These are phyloP conservation scores for Rostrohypoxylon terebratum DNA, from an alignment of 495 filamentous ascomycete genomes.

Conservation along the genomic window DNA sequence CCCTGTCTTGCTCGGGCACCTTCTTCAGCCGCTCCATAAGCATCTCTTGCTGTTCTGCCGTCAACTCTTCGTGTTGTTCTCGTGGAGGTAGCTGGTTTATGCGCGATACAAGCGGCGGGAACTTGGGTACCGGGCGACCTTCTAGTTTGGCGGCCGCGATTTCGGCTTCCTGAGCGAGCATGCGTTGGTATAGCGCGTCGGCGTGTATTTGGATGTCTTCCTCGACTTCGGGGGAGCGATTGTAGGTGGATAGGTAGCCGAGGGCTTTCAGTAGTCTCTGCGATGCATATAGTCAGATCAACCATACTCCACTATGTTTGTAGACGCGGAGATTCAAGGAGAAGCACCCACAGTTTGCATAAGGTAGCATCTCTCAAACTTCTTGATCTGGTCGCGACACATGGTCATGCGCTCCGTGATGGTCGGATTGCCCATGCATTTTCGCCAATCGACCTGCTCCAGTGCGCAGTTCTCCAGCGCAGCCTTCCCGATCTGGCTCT, in stretches of 20 bases:
- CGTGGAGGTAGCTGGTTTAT: conserved; percentile 23
- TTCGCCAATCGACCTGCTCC: conserved; percentile 78
- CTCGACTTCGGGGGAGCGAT: conserved; percentile 74
- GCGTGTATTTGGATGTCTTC: conserved; percentile 97
- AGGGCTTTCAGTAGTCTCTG: conserved; percentile 89
- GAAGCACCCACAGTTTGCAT: conserved; percentile 75
- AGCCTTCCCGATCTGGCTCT: conserved; percentile 77
- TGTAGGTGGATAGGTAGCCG: conserved; percentile 80
- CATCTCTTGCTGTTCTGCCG: conserved; percentile 51
- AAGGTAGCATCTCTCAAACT: conserved; percentile 82
- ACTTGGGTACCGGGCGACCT: conserved; percentile 63
- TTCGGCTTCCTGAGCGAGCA: conserved; percentile 79
- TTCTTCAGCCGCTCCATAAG: conserved; percentile 68
- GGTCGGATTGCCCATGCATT: conserved; percentile 78
- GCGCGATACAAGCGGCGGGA: conserved; percentile 58
- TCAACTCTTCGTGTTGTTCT: conserved; percentile 43
- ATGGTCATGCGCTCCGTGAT: conserved; percentile 71
- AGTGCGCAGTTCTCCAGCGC: conserved; percentile 94
- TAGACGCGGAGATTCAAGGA: background rate
- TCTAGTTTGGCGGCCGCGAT: conserved; percentile 74
- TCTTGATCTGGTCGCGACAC: conserved; percentile 77
- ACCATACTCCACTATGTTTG: background rate
- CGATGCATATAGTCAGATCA: background rate
- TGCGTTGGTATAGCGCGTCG: conserved; percentile 85
- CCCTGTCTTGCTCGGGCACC: conserved; percentile 70